Conservation (phyloP, 306 rosid species). For the Gleditsia sinensis region DNA sequence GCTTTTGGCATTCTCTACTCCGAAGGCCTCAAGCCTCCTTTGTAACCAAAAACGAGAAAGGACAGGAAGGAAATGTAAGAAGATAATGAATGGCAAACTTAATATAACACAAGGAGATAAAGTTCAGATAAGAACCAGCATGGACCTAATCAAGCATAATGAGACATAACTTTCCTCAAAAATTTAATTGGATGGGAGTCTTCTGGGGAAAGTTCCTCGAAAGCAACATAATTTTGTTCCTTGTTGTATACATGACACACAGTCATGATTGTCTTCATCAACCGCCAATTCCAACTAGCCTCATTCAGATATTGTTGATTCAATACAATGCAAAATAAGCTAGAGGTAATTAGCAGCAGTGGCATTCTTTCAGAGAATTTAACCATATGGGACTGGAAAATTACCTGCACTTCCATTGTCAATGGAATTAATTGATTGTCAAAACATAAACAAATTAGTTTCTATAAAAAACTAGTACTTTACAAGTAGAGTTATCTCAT, state of each 20-base stretch:
- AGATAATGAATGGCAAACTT: slow-evolving; percentile 42
- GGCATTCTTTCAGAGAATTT: background rate
- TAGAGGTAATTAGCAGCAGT: slow-evolving; percentile 16
- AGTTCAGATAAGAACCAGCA: slow-evolving; percentile 30
- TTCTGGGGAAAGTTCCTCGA: slow-evolving; percentile 71
- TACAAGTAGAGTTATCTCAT: too few species aligned
- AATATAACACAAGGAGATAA: slow-evolving; percentile 41
- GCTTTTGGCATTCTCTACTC: too few species aligned
- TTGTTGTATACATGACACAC: slow-evolving; percentile 82
- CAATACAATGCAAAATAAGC: slow-evolving; percentile 31
- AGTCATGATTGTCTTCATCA: slow-evolving; percentile 93
- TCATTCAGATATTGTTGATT: slow-evolving; percentile 79
- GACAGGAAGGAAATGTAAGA: background rate
- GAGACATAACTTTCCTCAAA: slow-evolving; percentile 84
- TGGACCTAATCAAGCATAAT: slow-evolving; percentile 65
- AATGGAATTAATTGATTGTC: background rate
- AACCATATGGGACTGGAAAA: background rate
- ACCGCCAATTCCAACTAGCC: slow-evolving; percentile 91
- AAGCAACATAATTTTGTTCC: slow-evolving; percentile 68
- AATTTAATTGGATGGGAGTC: slow-evolving; percentile 73
- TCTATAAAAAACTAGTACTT: too few species aligned
- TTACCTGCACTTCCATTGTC: too few species aligned
- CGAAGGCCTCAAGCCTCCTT: too few species aligned
- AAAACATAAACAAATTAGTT: too few species aligned
- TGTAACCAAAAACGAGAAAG: too few species aligned